phyloP scores from a whole-genome alignment of 768 basidiomycete genomes.

The Psilocybe tampanensis region DNA sequence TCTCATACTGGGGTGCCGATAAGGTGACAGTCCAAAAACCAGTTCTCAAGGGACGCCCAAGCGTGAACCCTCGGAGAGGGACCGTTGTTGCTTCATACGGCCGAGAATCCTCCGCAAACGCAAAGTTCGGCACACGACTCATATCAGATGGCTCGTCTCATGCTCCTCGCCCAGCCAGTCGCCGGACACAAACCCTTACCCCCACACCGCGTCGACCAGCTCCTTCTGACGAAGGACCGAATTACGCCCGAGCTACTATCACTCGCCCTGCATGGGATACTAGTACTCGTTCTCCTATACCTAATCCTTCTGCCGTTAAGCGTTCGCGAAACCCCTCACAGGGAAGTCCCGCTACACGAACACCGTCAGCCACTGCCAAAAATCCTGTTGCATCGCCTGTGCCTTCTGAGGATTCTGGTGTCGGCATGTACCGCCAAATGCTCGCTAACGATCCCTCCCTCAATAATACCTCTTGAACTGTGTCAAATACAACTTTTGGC shows the following conservation, averaged over 20 bases:
- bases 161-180: conserved; percentile 63
- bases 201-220: conserved; percentile 46
- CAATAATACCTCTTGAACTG: conserved; percentile 34
- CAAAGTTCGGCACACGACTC: conserved; percentile 88
- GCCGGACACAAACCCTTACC: conserved; percentile 54
- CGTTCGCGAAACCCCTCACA: conserved; percentile 75
- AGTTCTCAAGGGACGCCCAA: conserved; percentile 49
- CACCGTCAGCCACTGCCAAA: conserved; percentile 36
- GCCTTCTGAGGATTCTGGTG: conserved; percentile 81
- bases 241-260: conserved; percentile 70
- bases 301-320: conserved; percentile 40
- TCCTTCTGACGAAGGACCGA: conserved; percentile 64
- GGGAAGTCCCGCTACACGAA: conserved; percentile 60
- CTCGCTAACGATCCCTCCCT: conserved; percentile 76
- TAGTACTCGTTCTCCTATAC: conserved; percentile 44
- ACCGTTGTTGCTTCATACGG: conserved; percentile 60
- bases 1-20: conserved; percentile 93
- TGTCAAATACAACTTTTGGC: conserved; percentile 15
- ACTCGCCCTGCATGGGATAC: conserved; percentile 77
- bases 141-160: conserved; percentile 61
- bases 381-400: conserved; percentile 67
- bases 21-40: conserved; percentile 88
- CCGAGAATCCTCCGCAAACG: conserved; percentile 84
- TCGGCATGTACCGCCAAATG: conserved; percentile 82
- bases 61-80: conserved; percentile 43